Conservation (phyloP, 2,329 filamentous ascomycete genomes). For the Aureobasidium pullulans region DNA sequence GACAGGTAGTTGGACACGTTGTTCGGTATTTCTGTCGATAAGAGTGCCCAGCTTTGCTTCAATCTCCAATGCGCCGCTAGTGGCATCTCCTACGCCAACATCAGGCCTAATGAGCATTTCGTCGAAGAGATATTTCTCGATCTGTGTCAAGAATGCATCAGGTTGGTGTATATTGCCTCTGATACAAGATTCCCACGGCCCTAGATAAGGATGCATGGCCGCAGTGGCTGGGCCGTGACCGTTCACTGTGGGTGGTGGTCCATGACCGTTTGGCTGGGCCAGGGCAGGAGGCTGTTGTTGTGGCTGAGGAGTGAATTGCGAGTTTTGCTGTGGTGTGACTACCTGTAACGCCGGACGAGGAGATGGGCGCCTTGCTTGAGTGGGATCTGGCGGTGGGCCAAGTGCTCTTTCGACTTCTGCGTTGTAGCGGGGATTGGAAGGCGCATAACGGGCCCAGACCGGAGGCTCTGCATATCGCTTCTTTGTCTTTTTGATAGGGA, state of each 20-base stretch:
- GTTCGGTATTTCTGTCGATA: slow-evolving; percentile 63
- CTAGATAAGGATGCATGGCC: not conserved
- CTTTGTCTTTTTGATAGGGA: slow-evolving; percentile 24
- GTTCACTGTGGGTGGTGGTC: not conserved
- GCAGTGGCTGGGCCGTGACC: not conserved
- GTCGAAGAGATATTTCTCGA: slow-evolving; percentile 14
- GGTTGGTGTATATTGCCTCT: slow-evolving; percentile 4
- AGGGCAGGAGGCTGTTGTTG: not conserved
- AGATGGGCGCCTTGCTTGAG: slow-evolving; percentile 1
- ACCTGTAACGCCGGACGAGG: not conserved
- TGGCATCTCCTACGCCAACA: slow-evolving; percentile 46
- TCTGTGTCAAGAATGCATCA: not conserved
- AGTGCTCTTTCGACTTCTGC: not conserved
- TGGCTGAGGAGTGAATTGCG: not conserved
- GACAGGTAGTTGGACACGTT: slow-evolving; percentile 61
- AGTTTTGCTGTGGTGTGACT: not conserved
- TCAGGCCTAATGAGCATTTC: slow-evolving; percentile 31
- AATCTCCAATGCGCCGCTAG: slow-evolving; percentile 74
- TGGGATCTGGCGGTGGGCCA: slow-evolving; percentile 1
- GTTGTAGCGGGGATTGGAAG: slow-evolving; percentile 21
- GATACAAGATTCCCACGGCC: slow-evolving; percentile 16
- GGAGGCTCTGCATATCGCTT: slow-evolving; percentile 26
- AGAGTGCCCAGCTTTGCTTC: slow-evolving; percentile 88
- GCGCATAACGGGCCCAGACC: slow-evolving; percentile 26
- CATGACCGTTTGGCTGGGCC: slow-evolving; percentile 9